These are phyloP conservation scores for Fusarium ambrosium DNA, from an alignment of 2,329 filamentous ascomycete species.

Conservation along the genomic window DNA sequence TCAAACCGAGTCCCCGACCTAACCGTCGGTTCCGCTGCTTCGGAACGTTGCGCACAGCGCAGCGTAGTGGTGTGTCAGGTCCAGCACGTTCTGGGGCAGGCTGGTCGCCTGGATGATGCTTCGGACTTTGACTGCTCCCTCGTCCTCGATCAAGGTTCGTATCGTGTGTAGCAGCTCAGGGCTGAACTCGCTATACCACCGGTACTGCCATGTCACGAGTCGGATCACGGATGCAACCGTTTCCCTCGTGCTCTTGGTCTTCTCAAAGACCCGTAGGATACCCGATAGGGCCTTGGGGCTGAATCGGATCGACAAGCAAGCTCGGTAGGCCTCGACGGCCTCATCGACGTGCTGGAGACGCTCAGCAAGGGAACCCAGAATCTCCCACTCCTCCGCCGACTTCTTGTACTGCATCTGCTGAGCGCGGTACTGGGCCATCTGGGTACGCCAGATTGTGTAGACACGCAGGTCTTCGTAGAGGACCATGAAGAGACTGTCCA, in stretches of 20 bases:
- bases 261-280: slow-evolving; percentile 84
- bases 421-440: slow-evolving; percentile 94
- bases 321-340: slow-evolving; percentile 91
- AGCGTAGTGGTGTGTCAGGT: slow-evolving; percentile 96
- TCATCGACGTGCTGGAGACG: slow-evolving; percentile 93
- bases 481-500: slow-evolving; percentile 99
- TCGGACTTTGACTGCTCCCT: slow-evolving; percentile 95
- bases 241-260: slow-evolving; percentile 82
- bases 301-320: slow-evolving; percentile 89
- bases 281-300: slow-evolving; percentile 93
- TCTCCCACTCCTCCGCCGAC: slow-evolving; percentile 97
- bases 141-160: slow-evolving; percentile 94
- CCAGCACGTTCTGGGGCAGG: slow-evolving; percentile 90
- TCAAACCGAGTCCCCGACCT: slow-evolving; percentile 40
- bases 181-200: slow-evolving; percentile 99
- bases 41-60: slow-evolving; percentile 94
- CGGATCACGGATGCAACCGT: slow-evolving; percentile 89
- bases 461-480: slow-evolving; percentile 97
- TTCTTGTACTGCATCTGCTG: slow-evolving; percentile 98
- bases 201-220: slow-evolving; percentile 96
- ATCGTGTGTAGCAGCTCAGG: slow-evolving; percentile 90
- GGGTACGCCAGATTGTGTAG: slow-evolving; percentile 99
- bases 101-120: slow-evolving; percentile 98
- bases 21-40: slow-evolving; percentile 92
- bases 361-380: slow-evolving; percentile 91